Conservation (phyloP, 768 basidiomycete genomes). For the Termitomyces sp. region DNA sequence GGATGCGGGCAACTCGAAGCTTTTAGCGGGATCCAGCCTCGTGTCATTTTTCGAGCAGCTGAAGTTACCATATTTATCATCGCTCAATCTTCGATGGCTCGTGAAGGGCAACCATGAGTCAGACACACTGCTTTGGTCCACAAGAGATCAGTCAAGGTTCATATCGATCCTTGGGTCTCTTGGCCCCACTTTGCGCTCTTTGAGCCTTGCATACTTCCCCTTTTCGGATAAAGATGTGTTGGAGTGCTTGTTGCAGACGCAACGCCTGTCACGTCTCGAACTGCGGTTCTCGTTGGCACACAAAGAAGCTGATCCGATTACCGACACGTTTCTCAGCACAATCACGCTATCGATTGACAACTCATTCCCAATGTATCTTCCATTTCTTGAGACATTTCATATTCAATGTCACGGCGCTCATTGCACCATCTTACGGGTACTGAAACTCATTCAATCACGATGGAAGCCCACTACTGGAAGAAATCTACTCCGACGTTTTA, state of each 20-base stretch:
- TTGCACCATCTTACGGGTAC: conserved; percentile 22
- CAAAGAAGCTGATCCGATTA: conserved; percentile 32
- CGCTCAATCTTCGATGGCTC: conserved; percentile 35
- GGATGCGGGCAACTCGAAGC: conserved; percentile 1
- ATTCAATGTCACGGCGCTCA: conserved; percentile 34
- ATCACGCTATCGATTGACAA: conserved; percentile 10
- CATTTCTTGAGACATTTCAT: conserved; percentile 23
- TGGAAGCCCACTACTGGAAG: conserved; percentile 16
- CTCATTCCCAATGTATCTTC: conserved; percentile 16
- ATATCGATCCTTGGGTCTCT: conserved; percentile 25
- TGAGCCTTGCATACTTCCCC: conserved; percentile 38
- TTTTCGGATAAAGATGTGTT: conserved; percentile 30
- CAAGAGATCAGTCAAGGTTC: conserved; percentile 24
- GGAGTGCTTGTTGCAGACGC: conserved; percentile 27
- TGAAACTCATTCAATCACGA: conserved; percentile 32
- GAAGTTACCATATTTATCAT: conserved; percentile 26
- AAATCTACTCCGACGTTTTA: conserved; percentile 22
- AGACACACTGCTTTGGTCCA: conserved; percentile 5
- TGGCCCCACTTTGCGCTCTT: conserved; percentile 25
- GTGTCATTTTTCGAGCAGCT: conserved; percentile 30
- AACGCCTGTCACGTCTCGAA: conserved; percentile 27
- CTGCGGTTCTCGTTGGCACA: conserved; percentile 34
- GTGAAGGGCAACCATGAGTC: conserved; percentile 11
- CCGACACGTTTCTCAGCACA: conserved; percentile 29
- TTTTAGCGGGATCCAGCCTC: conserved; percentile 21